Base-by-base conservation (phyloP, 176 grass and related monocot genomes). In the Microstegium vimineum region DNA sequence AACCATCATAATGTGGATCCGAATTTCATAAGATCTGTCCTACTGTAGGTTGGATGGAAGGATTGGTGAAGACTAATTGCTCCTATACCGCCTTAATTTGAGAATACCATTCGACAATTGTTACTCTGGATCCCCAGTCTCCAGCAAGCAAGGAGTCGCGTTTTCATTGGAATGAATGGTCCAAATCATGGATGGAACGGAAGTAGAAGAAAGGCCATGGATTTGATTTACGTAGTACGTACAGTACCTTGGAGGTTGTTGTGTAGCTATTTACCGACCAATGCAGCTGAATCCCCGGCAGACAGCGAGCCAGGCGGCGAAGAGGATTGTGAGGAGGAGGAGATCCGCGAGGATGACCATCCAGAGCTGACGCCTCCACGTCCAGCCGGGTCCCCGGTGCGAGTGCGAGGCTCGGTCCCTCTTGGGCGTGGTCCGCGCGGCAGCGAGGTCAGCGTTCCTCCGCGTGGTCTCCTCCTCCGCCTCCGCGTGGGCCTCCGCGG, bases 281-380 rank as follows among this genome's bases (percentile, higher is more conserved):
- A 90, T 90, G 88, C 88, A 90, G 67, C 74, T 86, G 79, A 86
- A 90, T 67, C 88, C 88, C 61, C 66, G 82, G 88, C 88, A 86
- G 31, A 90, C 88, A 0, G 74, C 79, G 69, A 90, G 79, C 88
- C 88, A 90, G 13, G 47, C 84, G 18, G 66, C 88, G 61, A 90
- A 83, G 74, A 90, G 73, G 69, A 90, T 26, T 32, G 74, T n/a
- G 79, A 90, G 88, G 67, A 90, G 84, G 6, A 90, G 67, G 67
- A 90, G 88, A 90, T 90, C 88, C 49, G 61, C 74, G 67, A 90
- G 68, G 60, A 90, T 36, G 73, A 90, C 76, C 5, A 86, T 42
- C 67, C 74, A 86, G 20, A 90, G 84, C 61, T 86, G 74, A 1
- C 83, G 88, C 68, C 79, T 83, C 88, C 84, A 90, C 14, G 83